These are phyloP conservation scores for Aspergillus japonicus DNA, from an alignment of 2,329 filamentous ascomycete species.

Conservation along the genomic window DNA sequence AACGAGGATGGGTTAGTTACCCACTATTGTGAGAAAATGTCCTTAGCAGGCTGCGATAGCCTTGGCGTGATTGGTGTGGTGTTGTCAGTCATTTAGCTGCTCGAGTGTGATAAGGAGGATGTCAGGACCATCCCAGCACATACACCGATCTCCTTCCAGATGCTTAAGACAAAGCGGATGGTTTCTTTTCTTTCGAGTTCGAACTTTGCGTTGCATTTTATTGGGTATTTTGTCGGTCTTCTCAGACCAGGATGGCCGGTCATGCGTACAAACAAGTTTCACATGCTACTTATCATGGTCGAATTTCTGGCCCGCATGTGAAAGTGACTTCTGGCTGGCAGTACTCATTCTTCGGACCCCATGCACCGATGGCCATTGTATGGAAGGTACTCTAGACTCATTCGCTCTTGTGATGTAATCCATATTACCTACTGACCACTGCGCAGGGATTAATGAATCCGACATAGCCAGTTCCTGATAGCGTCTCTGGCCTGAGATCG, in stretches of 20 bases:
- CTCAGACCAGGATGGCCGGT: neutral
- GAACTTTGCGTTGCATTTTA: neutral
- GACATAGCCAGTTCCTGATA: conserved; percentile 43
- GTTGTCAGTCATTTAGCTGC: neutral
- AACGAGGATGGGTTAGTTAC: neutral
- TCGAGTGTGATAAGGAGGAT: neutral
- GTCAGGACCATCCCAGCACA: neutral
- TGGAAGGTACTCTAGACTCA: neutral
- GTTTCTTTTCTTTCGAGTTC: neutral
- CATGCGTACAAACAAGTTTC: conserved; percentile 2
- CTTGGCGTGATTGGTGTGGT: neutral
- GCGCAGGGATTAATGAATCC: conserved; percentile 13
- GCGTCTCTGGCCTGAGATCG: conserved; percentile 40
- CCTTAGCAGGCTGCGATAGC: neutral
- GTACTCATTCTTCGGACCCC: neutral
- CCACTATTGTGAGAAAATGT: neutral
- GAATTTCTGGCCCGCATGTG: neutral
- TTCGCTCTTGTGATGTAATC: neutral
- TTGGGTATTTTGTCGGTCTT: neutral
- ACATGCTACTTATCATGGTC: neutral
- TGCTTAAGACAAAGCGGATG: neutral
- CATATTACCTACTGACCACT: neutral
- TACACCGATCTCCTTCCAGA: neutral
- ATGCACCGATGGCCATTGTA: neutral
- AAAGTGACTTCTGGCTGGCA: conserved; percentile 2